Conservation (phyloP, 805 yeast species). For the Starmerella kuoi region DNA sequence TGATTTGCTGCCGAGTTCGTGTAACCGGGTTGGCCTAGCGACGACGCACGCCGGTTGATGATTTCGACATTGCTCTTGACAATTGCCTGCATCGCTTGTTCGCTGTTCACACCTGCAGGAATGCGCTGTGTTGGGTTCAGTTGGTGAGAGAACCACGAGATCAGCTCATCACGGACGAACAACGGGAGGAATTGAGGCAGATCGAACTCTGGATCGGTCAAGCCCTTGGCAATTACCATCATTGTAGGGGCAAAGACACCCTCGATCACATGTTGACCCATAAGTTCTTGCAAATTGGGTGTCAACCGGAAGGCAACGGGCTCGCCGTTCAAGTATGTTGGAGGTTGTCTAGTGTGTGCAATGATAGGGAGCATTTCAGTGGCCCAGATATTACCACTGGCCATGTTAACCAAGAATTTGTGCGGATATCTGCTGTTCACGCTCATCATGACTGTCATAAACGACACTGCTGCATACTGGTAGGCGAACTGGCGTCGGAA, state of each 20-base stretch:
- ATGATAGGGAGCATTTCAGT: conserved; percentile 78
- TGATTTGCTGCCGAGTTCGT: conserved; percentile 69
- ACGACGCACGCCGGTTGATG: conserved; percentile 64
- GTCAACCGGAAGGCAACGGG: conserved; percentile 93
- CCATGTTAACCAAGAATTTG: conserved; percentile 70
- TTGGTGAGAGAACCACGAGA: conserved; percentile 58
- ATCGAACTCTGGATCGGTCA: conserved; percentile 85
- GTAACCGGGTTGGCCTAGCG: conserved; percentile 54
- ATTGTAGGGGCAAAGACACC: conserved; percentile 80
- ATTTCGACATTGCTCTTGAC: conserved; percentile 80
- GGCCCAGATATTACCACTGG: conserved; percentile 83
- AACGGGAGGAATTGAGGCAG: conserved; percentile 83
- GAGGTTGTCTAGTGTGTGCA: conserved; percentile 44
- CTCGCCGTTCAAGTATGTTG: conserved; percentile 81
- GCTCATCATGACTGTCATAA: conserved; percentile 89
- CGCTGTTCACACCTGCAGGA: conserved; percentile 53
- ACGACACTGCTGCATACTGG: conserved; percentile 85
- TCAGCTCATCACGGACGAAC: conserved; percentile 89
- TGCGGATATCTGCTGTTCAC: conserved; percentile 88
- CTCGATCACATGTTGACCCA: conserved; percentile 89
- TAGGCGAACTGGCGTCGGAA: conserved; percentile 91
- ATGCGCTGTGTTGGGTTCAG: conserved; percentile 65
- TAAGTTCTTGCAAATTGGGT: conserved; percentile 84
- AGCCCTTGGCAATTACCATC: conserved; percentile 73
- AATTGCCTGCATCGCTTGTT: conserved; percentile 71